Conservation (phyloP, 2,329 filamentous ascomycete genomes). For the Diaporthe destruens region DNA sequence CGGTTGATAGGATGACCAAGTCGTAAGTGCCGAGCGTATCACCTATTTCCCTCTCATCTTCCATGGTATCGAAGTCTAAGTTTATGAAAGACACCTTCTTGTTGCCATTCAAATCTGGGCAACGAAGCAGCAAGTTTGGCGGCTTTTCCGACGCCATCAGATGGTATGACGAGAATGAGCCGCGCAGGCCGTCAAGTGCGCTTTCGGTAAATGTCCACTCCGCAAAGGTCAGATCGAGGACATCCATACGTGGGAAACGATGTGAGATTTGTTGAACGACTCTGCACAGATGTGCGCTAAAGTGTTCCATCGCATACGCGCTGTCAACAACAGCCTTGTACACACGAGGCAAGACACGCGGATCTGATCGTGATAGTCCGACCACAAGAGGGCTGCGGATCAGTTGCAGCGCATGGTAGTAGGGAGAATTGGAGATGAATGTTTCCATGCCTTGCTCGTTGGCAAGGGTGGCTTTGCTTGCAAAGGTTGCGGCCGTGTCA, state of each 20-base stretch:
- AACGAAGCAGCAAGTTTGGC: constrained; percentile 42
- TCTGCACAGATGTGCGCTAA: constrained; percentile 51
- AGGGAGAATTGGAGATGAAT: constrained; percentile 51
- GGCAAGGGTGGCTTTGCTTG: constrained; percentile 38
- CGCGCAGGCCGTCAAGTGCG: constrained; percentile 49
- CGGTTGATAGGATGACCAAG: constrained; percentile 46
- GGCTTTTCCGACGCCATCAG: constrained; percentile 44
- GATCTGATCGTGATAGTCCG: constrained; percentile 38
- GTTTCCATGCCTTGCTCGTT: constrained; percentile 47
- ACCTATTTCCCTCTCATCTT: constrained; percentile 42
- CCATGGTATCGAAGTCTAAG: constrained; percentile 45
- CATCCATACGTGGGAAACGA: constrained; percentile 55
- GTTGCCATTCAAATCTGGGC: constrained; percentile 28
- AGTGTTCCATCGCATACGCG: constrained; percentile 48
- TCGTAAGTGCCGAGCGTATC: constrained; percentile 44
- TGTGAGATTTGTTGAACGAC: constrained; percentile 55
- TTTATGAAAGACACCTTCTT: constrained; percentile 42
- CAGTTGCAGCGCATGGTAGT: constrained; percentile 48
- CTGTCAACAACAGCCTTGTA: constrained; percentile 48
- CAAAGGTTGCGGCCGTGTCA: too few species aligned
- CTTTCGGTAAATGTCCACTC: constrained; percentile 49
- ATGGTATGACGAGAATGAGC: constrained; percentile 50
- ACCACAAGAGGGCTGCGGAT: constrained; percentile 47
- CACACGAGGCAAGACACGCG: constrained; percentile 46
- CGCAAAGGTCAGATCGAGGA: constrained; percentile 53